Evolutionary conservation across 208 protist species (phyloP).

Genomic region (Novymonas esmeraldas): DNA sequence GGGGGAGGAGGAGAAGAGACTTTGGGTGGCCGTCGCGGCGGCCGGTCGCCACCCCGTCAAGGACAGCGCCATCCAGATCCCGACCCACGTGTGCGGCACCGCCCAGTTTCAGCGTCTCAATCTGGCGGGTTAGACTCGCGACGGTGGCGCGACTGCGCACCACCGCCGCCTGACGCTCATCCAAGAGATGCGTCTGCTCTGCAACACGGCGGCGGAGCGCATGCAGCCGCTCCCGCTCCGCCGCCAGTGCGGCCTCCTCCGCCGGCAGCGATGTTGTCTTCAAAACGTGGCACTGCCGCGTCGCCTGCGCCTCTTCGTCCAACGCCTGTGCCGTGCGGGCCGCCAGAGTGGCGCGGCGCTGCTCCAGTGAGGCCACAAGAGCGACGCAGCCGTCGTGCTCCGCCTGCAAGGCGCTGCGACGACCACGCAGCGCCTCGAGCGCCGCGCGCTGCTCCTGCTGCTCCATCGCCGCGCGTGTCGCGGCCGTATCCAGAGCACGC

Average conservation of each 20-base stretch:
- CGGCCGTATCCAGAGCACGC: constrained; percentile 26
- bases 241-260: constrained; percentile 10
- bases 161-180: constrained; percentile 4
- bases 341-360: constrained; percentile 4
- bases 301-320: constrained; percentile 2
- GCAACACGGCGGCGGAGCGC: constrained; percentile 6
- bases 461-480: constrained; percentile 23
- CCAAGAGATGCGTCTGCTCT: constrained; percentile 2
- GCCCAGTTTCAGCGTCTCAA: no score
- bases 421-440: constrained; percentile 20
- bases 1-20: no score
- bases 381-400: constrained; percentile 21
- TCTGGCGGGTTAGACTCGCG: constrained; percentile 23
- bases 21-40: no score
- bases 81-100: no score
- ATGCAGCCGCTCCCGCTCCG: constrained; percentile 14
- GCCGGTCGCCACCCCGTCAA: no score
- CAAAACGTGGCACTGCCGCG: constrained; percentile 2
- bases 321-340: neutral
- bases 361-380: constrained; percentile 21
- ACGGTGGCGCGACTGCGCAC: constrained; percentile 12
- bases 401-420: constrained; percentile 14
- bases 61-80: no score
- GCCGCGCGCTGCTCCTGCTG: constrained; percentile 25
- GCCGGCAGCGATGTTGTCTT: constrained; percentile 9